Percentiles rank a stretch among this genome's conserved stretches.
Evolutionary conservation across 148 eudicot species (phyloP).

Genomic region (Limonium bicolor): DNA sequence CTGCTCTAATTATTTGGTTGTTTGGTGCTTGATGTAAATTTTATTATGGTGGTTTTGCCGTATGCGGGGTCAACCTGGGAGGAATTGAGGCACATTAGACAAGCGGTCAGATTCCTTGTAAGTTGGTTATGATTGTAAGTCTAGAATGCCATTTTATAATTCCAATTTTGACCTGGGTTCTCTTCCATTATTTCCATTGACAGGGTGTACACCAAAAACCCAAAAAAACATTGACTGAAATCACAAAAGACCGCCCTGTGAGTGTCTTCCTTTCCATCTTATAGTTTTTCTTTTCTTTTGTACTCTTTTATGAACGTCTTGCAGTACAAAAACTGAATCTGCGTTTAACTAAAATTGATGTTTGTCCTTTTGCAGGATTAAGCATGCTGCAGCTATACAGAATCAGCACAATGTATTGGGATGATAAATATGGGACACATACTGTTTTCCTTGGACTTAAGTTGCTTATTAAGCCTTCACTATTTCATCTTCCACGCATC

Average conservation of each 20-base stretch:
- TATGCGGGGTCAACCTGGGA: slow-evolving; percentile 90
- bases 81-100: slow-evolving; percentile 89
- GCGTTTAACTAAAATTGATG: too few relatives aligned
- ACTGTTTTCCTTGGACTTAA: too few relatives aligned
- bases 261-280: slow-evolving; percentile 5
- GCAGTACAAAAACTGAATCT: too few relatives aligned
- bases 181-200: neutral
- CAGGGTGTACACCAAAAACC: slow-evolving; percentile 98
- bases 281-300: too few relatives aligned
- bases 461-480: too few relatives aligned
- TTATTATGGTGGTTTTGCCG: too few relatives aligned
- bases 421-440: slow-evolving; percentile 73
- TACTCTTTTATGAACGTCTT: too few relatives aligned
- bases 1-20: neutral
- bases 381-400: slow-evolving; percentile 88
- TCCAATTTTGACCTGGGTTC: neutral
- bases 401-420: slow-evolving; percentile 98
- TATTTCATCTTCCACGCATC: too few relatives aligned
- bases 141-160: neutral
- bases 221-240: slow-evolving; percentile 75
- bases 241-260: slow-evolving; percentile 86
- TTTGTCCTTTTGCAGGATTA: slow-evolving; percentile 34
- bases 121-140: slow-evolving; percentile 14
- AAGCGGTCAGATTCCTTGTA: slow-evolving; percentile 92
- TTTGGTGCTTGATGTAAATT: too few relatives aligned